Evolutionary conservation across 139 green algal genomes (phyloP).

Genomic region (Chlamydomonas urium): DNA sequence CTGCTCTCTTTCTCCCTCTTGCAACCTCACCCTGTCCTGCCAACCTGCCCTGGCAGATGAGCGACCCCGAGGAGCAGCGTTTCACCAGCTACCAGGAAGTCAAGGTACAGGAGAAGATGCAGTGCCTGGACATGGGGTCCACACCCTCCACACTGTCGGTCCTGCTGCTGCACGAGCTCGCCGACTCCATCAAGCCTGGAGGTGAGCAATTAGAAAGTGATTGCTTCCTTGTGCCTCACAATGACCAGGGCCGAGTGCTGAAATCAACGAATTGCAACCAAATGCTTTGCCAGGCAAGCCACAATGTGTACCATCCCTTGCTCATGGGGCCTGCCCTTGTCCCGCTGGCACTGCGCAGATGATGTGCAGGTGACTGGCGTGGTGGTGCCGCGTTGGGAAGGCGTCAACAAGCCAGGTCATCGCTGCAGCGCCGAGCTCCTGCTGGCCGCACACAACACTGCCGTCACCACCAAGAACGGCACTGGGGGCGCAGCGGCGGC

Average conservation of each 20-base stretch:
- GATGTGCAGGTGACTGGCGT: conserved; percentile 78
- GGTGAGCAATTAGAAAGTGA: too few relatives aligned
- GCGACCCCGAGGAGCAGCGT: conserved; percentile 16
- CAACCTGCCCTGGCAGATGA: too few relatives aligned
- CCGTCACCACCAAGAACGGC: conserved; percentile 7
- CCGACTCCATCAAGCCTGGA: conserved; percentile 64
- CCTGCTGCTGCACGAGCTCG: conserved; percentile 81
- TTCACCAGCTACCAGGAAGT: conserved; percentile 30
- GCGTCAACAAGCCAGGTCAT: conserved; percentile 33
- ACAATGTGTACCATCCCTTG: too few relatives aligned
- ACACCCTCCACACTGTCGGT: conserved; percentile 60
- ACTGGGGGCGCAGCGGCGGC: too few relatives aligned
- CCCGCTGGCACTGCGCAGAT: conserved; percentile 51
- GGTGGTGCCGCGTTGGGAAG: conserved; percentile 58
- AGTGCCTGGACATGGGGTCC: conserved; percentile 53
- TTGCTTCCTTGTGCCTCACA: too few relatives aligned
- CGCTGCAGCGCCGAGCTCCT: conserved; percentile 67
- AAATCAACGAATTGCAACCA: too few relatives aligned
- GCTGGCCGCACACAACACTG: conserved; percentile 47
- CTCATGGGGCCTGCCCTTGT: too few relatives aligned
- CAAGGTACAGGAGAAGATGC: conserved; percentile 36
- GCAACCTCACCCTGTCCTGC: too few relatives aligned
- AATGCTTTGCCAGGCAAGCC: too few relatives aligned
- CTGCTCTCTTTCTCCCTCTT: too few relatives aligned
- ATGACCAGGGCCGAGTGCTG: too few relatives aligned